Evolutionary conservation across 1,284 basidiomycete genomes (phyloP).

Genomic region (Coniferiporia weirii): DNA sequence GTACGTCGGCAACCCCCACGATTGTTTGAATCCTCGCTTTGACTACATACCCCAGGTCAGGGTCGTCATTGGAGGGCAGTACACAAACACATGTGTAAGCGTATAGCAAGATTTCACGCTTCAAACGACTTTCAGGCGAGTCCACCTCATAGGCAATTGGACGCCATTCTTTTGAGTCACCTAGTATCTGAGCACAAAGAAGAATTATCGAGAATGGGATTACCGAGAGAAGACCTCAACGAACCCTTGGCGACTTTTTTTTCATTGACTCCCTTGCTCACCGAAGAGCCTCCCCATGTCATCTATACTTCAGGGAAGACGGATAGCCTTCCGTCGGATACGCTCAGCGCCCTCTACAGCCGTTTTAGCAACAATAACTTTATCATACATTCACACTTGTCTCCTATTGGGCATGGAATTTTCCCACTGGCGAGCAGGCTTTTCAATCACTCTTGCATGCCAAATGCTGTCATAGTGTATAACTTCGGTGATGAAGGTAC

Average conservation of each 20-base stretch:
- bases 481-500: slow-evolving; percentile 36
- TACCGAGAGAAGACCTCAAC: slow-evolving; percentile 20
- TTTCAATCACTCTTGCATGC: slow-evolving; percentile 74
- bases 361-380: slow-evolving; percentile 78
- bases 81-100: slow-evolving; percentile 63
- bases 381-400: slow-evolving; percentile 62
- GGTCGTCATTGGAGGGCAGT: slow-evolving; percentile 54
- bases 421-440: slow-evolving; percentile 66
- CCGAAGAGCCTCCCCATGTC: slow-evolving; percentile 11
- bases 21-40: neutral
- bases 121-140: slow-evolving; percentile 45
- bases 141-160: slow-evolving; percentile 47
- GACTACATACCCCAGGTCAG: slow-evolving; percentile 45
- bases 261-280: slow-evolving; percentile 45
- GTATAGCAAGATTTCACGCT: slow-evolving; percentile 39
- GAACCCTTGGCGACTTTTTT: slow-evolving; percentile 36
- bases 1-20: slow-evolving; percentile 33
- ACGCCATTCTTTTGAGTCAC: slow-evolving; percentile 59
- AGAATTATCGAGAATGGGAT: neutral
- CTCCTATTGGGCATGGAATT: slow-evolving; percentile 61
- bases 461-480: slow-evolving; percentile 66
- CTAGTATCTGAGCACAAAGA: slow-evolving; percentile 37
- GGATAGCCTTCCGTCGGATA: slow-evolving; percentile 26
- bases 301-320: slow-evolving; percentile 22
- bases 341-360: slow-evolving; percentile 32